Percentiles rank a stretch among this genome's conserved stretches.
Evolutionary conservation across 257 asterid species (phyloP).

Genomic region (Cordia subcordata): DNA sequence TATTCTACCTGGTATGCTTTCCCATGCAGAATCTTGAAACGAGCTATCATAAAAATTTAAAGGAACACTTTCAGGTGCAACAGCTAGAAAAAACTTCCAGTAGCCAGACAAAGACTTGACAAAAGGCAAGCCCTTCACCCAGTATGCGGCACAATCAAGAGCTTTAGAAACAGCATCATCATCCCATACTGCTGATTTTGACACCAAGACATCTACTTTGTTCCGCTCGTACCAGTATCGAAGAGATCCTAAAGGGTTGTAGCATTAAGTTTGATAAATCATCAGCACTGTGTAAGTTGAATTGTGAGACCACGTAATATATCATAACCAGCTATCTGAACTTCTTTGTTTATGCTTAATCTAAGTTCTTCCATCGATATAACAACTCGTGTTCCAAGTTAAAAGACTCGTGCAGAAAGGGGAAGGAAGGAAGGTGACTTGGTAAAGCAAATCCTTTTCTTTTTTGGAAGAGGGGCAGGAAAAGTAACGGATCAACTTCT

Average conservation of each 20-base stretch:
- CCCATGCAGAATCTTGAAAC: slow-evolving; percentile 83
- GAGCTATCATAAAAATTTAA: slow-evolving; percentile 47
- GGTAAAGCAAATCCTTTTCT: too few relatives aligned
- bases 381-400: too few relatives aligned
- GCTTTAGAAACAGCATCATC: slow-evolving; percentile 71
- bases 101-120: slow-evolving; percentile 77
- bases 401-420: too few relatives aligned
- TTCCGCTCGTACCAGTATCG: slow-evolving; percentile 88
- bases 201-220: slow-evolving; percentile 51
- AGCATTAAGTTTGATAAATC: slow-evolving; percentile 11
- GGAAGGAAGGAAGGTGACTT: too few relatives aligned
- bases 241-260: slow-evolving; percentile 57
- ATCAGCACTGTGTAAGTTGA: slow-evolving; percentile 4
- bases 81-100: slow-evolving; percentile 77
- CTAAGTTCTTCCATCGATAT: too few relatives aligned
- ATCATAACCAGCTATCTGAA: too few relatives aligned
- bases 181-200: slow-evolving; percentile 85
- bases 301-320: background rate
- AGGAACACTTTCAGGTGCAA: slow-evolving; percentile 53
- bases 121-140: slow-evolving; percentile 85
- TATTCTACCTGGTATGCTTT: slow-evolving; percentile 65
- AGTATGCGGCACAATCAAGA: slow-evolving; percentile 75
- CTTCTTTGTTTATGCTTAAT: too few relatives aligned
- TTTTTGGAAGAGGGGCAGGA: too few relatives aligned
- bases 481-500: too few relatives aligned